phyloP scores from a whole-genome alignment of 2,329 filamentous ascomycete genomes.

The Talaromyces islandicus region DNA sequence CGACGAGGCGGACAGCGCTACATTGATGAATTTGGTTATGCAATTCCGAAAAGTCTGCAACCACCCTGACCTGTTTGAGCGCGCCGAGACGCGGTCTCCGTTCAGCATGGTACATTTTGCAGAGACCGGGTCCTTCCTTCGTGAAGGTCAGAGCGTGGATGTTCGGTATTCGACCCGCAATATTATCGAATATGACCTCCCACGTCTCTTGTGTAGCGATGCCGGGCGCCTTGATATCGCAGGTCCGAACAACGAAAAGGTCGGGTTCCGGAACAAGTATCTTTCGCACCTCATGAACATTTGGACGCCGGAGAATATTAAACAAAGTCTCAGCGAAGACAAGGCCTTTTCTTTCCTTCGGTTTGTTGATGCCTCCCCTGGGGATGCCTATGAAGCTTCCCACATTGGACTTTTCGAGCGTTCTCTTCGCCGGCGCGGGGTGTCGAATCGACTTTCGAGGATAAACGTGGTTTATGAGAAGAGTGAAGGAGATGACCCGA shows the following conservation, averaged over 20 bases:
- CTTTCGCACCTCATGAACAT: constrained; percentile 82
- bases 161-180: constrained; percentile 86
- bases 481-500: constrained; percentile 56
- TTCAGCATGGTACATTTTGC: constrained; percentile 81
- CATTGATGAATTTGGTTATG: constrained; percentile 98
- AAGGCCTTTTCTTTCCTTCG: constrained; percentile 83
- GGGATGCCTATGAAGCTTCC: constrained; percentile 65
- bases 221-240: constrained; percentile 70
- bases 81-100: constrained; percentile 83
- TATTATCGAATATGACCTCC: constrained; percentile 76
- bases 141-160: constrained; percentile 73
- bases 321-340: constrained; percentile 53
- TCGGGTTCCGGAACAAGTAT: constrained; percentile 75
- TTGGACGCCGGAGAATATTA: constrained; percentile 75
- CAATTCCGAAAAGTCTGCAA: constrained; percentile 99
- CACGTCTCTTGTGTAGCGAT: constrained; percentile 74
- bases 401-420: constrained; percentile 68
- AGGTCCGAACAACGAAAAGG: constrained; percentile 64
- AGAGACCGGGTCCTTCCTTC: constrained; percentile 90
- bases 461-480: constrained; percentile 63
- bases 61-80: constrained; percentile 93
- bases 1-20: constrained; percentile 90
- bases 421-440: constrained; percentile 53
- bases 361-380: constrained; percentile 71
- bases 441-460: constrained; percentile 54